Evolutionary conservation across 257 asterid genomes (phyloP), one percentile per base, ranked within the genome.

Genomic region (Thymus quinquecostatus): DNA sequence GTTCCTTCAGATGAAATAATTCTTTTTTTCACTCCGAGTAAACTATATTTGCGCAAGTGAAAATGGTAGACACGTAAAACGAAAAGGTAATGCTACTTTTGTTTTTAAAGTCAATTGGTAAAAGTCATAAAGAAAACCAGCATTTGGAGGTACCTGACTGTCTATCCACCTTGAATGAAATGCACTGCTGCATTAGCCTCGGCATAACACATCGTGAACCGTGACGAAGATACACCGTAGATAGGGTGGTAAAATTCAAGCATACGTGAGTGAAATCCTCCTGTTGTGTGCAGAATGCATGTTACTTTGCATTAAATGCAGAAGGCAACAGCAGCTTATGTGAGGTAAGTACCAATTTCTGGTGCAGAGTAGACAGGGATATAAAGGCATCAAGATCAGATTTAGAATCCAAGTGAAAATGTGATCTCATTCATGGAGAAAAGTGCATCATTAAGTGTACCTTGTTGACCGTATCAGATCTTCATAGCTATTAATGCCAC

Each of bases 401-500:
- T 33, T 21, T 48, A 29, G 40, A 58, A 36, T 29, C 32, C 47
- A 34, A 33, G 57, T 61, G 64, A 73, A 70, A 55, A 30, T 28
- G 38, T 6, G 14, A 45, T 61, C 61, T 58, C 73, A 51, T 5
- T 32, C 33, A n/a, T 64, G 71, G 65, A 36, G 28, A 66, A 58
- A 60, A 41, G 33, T 63, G 69, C 61, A 78, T 21, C 21, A 60
- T 32, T 34, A 33, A 34, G 36, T 57, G 64, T 27, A 58, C 13
- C 38, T 40, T 43, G 32, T n/a, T 14, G 5, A 66, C 38, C 11
- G 50, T 71, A 48, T 78, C 84, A 84, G 65, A 69, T 28, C 77
- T 91, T 93, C 83, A 74, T 81, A 60, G 91, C 98, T 59, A 94
- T 83, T 70, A 91, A 69, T 71, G 97, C 95, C 78, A 88, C 74